Evolutionary conservation across 2,329 filamentous ascomycete species (phyloP).

Genomic region (Ilyonectria sp.): DNA sequence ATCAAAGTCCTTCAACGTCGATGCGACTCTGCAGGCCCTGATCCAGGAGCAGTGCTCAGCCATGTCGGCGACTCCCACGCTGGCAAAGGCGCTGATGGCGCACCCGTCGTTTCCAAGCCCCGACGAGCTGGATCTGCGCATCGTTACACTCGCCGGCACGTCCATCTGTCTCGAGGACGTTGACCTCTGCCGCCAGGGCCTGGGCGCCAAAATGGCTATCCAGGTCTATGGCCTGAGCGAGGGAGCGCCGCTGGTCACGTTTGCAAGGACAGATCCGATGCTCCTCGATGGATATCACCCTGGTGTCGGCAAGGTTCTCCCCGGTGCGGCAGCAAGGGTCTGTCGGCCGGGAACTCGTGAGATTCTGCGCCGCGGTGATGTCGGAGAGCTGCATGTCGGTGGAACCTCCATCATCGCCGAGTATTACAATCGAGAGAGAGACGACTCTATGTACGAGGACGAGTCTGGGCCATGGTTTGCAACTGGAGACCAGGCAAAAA

Average conservation of each 20-base stretch:
- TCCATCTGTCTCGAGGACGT: constrained; percentile 52
- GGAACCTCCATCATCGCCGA: constrained; percentile 53
- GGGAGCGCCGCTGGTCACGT: constrained; percentile 59
- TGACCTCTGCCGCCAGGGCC: constrained; percentile 48
- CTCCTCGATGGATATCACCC: constrained; percentile 54
- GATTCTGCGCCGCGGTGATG: constrained; percentile 49
- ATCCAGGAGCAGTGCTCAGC: constrained; percentile 53
- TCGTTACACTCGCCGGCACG: constrained; percentile 55
- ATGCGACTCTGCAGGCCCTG: constrained; percentile 51
- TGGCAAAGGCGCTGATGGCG: constrained; percentile 52
- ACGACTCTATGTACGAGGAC: constrained; percentile 55
- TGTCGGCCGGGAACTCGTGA: constrained; percentile 52
- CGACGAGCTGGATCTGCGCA: constrained; percentile 48
- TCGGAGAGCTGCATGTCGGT: constrained; percentile 59
- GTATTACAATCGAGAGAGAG: constrained; percentile 51
- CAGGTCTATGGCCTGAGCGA: constrained; percentile 64
- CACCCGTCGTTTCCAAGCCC: constrained; percentile 48
- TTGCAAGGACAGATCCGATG: constrained; percentile 51
- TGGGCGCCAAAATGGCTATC: constrained; percentile 53
- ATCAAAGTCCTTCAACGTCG: constrained; percentile 52
- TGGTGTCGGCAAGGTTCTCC: constrained; percentile 59
- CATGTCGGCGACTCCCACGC: constrained; percentile 59
- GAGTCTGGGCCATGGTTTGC: constrained; percentile 53
- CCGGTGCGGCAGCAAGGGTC: constrained; percentile 57
- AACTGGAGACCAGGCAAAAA: constrained; percentile 59